Evolutionary conservation across 208 protist genomes (phyloP), one percentile per base, ranked within the genome.

Genomic region (Balamuthia mandrillaris): DNA sequence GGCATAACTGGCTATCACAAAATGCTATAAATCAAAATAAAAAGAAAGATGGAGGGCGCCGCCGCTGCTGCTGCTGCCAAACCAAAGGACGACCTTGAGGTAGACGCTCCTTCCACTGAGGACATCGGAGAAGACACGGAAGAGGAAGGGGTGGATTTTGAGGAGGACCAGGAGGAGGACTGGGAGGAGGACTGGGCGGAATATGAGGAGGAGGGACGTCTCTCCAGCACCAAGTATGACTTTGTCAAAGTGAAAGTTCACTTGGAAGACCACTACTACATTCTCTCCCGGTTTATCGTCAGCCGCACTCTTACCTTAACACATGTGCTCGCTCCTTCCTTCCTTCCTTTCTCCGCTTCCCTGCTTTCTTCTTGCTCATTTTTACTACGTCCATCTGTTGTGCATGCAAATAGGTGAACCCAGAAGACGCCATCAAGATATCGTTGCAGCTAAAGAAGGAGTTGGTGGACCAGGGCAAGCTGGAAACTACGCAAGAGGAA

Each of bases 251-350:
- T 92, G 45, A 88, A 90, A 39, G 90, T 92, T 3, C 52, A 72
- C 45, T 49, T 92, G 7, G 88, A 87, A 21, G 90, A 91, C 33
- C 91, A 93, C 66, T 93, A 90, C 72, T 93, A 93, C 87, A 86
- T 92, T 27, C 49, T 93, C 3, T 93, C 91, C 0, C 72, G 91
- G 31, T 93, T 92, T 60, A 68, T 93, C 21, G 84, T 93, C 54
- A 88, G 75, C 44, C 58, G 90, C 27, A 86, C 91, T 29, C 84
- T 93, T 41, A 91, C 87, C 29, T 79, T 93, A 9, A 93, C 88
- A 10, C 79, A 92, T 66, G 90, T 92, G 5, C 51, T 31, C 47
- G 47, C 47, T 18, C 47, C 47, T n/a, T n/a, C 10, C 47, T 31
- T 27, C n/a, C 1, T 9, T 58, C n/a, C n/a, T 58, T 27, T 58